Evolutionary conservation across 2,329 filamentous ascomycete species (phyloP).

Genomic region (Amesomyces nigricolor): DNA sequence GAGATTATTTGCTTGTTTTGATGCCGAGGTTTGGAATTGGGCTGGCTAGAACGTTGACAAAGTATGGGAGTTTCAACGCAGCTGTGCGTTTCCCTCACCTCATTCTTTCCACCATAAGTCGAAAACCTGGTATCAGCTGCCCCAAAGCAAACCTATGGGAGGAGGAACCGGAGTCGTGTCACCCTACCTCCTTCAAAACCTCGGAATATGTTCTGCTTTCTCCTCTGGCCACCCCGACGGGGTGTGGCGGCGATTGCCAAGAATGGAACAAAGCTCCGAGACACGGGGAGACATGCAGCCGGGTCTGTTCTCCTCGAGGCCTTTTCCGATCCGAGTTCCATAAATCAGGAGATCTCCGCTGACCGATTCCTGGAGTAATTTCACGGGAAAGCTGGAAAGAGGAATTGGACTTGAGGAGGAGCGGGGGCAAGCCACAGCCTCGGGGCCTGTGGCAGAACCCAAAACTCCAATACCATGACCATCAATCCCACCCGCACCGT

Average conservation of each 20-base stretch:
- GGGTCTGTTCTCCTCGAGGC: background rate
- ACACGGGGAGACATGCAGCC: slow-evolving; percentile 9
- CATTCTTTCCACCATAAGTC: too few relatives aligned
- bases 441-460: background rate
- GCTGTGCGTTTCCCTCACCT: too few relatives aligned
- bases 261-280: slow-evolving; percentile 11
- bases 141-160: too few relatives aligned
- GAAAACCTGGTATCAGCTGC: too few relatives aligned
- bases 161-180: too few relatives aligned
- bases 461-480: background rate
- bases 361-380: too few relatives aligned
- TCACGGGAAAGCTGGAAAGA: background rate
- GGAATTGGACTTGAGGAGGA: background rate
- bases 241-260: slow-evolving; percentile 4
- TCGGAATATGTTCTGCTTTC: background rate
- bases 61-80: too few relatives aligned
- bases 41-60: too few relatives aligned
- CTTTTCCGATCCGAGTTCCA: background rate
- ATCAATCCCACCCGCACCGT: too few relatives aligned
- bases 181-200: too few relatives aligned
- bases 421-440: slow-evolving; percentile 7
- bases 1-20: too few relatives aligned
- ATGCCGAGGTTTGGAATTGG: too few relatives aligned
- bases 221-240: background rate
- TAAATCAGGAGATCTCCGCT: background rate